Evolutionary conservation across 1,284 basidiomycete species (phyloP).

Genomic region (Melampsora americana): DNA sequence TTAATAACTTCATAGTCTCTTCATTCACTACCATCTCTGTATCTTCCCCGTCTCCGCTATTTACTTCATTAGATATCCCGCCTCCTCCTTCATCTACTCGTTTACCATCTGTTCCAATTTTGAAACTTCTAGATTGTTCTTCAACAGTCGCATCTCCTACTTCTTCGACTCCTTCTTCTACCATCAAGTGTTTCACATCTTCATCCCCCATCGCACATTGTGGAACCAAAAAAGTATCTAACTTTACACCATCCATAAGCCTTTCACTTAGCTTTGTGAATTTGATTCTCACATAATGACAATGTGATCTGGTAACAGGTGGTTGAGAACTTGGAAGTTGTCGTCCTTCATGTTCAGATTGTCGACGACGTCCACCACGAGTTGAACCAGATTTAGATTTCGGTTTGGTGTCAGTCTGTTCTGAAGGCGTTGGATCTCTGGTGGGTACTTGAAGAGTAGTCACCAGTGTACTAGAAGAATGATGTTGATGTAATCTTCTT

Average conservation of each 20-base stretch:
- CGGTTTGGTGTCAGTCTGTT: background rate
- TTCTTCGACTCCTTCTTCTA: slow-evolving; percentile 15
- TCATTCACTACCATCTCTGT: slow-evolving; percentile 17
- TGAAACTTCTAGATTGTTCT: slow-evolving; percentile 40
- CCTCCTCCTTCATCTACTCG: background rate
- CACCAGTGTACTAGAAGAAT: slow-evolving; percentile 13
- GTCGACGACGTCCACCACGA: slow-evolving; percentile 7
- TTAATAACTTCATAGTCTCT: slow-evolving; percentile 36
- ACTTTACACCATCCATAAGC: background rate
- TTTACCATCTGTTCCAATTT: slow-evolving; percentile 36
- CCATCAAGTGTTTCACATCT: slow-evolving; percentile 34
- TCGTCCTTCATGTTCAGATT: slow-evolving; percentile 19
- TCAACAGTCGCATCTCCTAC: slow-evolving; percentile 37
- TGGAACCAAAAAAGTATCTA: slow-evolving; percentile 44
- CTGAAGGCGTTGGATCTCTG: background rate
- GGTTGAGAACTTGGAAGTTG: slow-evolving; percentile 30
- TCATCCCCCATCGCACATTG: slow-evolving; percentile 44
- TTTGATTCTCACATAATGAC: slow-evolving; percentile 42
- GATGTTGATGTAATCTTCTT: slow-evolving; percentile 35
- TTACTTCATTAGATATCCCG: background rate
- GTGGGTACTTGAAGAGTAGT: background rate
- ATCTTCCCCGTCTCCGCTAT: background rate
- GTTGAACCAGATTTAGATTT: background rate
- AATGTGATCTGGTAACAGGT: slow-evolving; percentile 44
- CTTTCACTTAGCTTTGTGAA: slow-evolving; percentile 6